Conservation (phyloP, 1,284 basidiomycete species). For the Schizophyllum amplum region DNA sequence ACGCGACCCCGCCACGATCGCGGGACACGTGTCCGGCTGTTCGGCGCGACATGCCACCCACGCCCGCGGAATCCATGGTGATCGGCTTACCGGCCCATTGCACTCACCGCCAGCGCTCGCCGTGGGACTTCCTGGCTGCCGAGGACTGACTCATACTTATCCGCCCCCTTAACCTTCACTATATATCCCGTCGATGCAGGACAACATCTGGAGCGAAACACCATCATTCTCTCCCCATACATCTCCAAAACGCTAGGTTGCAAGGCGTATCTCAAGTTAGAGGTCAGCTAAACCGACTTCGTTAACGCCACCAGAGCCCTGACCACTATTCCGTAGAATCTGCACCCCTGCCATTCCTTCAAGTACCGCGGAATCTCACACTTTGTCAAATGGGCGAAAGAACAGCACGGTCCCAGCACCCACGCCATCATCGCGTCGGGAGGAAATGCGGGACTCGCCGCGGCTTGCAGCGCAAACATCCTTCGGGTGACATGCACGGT, state of each 20-base stretch:
- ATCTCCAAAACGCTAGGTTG: constrained; percentile 45
- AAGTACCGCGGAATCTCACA: constrained; percentile 65
- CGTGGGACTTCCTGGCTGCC: background rate
- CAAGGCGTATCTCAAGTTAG: constrained; percentile 58
- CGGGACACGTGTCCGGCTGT: background rate
- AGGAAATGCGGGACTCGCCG: constrained; percentile 68
- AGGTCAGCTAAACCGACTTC: constrained; percentile 30
- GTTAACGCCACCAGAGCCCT: background rate
- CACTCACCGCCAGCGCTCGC: background rate
- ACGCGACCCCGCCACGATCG: background rate
- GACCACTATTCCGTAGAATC: constrained; percentile 35
- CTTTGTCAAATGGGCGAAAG: constrained; percentile 44
- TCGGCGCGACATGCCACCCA: background rate
- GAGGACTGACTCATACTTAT: background rate
- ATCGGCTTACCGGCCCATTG: too few species aligned
- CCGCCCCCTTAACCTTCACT: background rate
- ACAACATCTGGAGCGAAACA: constrained; percentile 46
- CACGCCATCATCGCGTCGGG: constrained; percentile 65
- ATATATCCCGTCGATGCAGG: background rate
- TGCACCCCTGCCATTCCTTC: constrained; percentile 69
- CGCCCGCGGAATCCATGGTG: background rate
- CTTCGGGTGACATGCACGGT: constrained; percentile 56
- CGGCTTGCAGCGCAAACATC: constrained; percentile 49
- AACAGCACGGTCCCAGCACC: constrained; percentile 38
- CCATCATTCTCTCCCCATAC: constrained; percentile 46